Percentiles rank a stretch among this genome's conserved stretches.
These are phyloP conservation scores for Cercospora sesami DNA, from an alignment of 2,329 filamentous ascomycete genomes.

Conservation along the genomic window DNA sequence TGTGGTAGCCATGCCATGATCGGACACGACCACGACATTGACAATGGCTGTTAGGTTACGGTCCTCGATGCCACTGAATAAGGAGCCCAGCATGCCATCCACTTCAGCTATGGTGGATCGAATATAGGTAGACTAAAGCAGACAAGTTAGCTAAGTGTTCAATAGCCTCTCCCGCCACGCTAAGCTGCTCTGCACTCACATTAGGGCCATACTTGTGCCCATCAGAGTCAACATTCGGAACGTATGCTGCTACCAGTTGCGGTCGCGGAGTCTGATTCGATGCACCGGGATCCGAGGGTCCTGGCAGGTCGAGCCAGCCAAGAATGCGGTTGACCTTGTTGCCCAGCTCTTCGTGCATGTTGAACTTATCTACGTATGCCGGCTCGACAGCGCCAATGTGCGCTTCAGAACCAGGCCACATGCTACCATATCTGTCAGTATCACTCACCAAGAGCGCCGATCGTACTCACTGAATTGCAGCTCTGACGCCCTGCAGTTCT, in stretches of 20 bases:
- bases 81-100: constrained; percentile 74
- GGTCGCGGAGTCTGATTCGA: constrained; percentile 61
- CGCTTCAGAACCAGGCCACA: constrained; percentile 98
- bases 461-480: constrained; percentile 66
- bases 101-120: constrained; percentile 72
- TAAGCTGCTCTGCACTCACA: constrained; percentile 13
- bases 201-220: constrained; percentile 91
- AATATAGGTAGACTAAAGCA: constrained; percentile 74
- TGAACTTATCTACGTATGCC: constrained; percentile 80
- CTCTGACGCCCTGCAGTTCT: constrained; percentile 73
- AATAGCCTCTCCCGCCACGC: neutral
- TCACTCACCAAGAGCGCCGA: neutral
- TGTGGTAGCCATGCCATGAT: constrained; percentile 97
- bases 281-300: constrained; percentile 57
- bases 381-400: constrained; percentile 74
- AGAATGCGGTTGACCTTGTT: constrained; percentile 79
- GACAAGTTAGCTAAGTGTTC: neutral
- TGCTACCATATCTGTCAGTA: constrained; percentile 43
- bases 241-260: constrained; percentile 90
- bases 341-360: constrained; percentile 70
- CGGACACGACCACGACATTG: constrained; percentile 93
- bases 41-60: constrained; percentile 87
- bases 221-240: constrained; percentile 84
- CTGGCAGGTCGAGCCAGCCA: constrained; percentile 80
- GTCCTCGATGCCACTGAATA: constrained; percentile 73